These are phyloP conservation scores for Cladosporium sphaerospermum DNA, from an alignment of 2,329 filamentous ascomycete genomes.

Conservation along the genomic window DNA sequence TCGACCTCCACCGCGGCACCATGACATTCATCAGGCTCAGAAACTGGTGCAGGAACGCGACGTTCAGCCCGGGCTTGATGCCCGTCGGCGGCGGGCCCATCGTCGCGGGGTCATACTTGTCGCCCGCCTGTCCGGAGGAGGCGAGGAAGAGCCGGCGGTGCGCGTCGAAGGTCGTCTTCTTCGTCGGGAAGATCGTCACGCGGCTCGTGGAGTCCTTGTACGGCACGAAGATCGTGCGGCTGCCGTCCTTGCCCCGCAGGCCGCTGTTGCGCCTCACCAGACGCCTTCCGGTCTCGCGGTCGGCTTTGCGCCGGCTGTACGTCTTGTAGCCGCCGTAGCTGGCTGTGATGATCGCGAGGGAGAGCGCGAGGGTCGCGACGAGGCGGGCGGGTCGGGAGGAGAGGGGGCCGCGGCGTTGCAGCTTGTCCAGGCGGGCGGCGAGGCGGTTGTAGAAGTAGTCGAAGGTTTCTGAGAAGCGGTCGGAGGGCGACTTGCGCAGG, in stretches of 20 bases:
- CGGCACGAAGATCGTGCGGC: conserved; percentile 88
- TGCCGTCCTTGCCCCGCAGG: conserved; percentile 88
- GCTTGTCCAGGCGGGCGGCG: conserved; percentile 41
- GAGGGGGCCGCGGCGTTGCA: conserved; percentile 45
- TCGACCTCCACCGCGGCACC: conserved; percentile 91
- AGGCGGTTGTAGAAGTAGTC: conserved; percentile 38
- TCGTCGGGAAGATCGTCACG: conserved; percentile 84
- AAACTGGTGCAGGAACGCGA: conserved; percentile 96
- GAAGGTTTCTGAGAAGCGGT: conserved; percentile 28
- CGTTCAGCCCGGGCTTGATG: conserved; percentile 87
- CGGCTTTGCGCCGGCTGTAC: conserved; percentile 66
- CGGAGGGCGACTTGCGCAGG: conserved; percentile 42
- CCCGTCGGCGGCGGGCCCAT: conserved; percentile 70
- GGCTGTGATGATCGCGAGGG: conserved; percentile 70
- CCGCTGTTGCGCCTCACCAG: conserved; percentile 88
- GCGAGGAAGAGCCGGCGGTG: conserved; percentile 90
- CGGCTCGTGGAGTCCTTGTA: conserved; percentile 84
- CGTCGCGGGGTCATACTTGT: conserved; percentile 14
- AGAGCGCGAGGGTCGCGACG: conserved; percentile 67
- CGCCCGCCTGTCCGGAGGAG: conserved; percentile 59
- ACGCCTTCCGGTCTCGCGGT: conserved; percentile 75
- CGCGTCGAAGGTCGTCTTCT: conserved; percentile 90
- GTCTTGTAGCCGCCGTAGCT: conserved; percentile 73
- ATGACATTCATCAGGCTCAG: conserved; percentile 94
- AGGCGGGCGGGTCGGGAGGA: conserved; percentile 68